phyloP scores from a whole-genome alignment of 441 rosid genomes.

The Brassica balearica region DNA sequence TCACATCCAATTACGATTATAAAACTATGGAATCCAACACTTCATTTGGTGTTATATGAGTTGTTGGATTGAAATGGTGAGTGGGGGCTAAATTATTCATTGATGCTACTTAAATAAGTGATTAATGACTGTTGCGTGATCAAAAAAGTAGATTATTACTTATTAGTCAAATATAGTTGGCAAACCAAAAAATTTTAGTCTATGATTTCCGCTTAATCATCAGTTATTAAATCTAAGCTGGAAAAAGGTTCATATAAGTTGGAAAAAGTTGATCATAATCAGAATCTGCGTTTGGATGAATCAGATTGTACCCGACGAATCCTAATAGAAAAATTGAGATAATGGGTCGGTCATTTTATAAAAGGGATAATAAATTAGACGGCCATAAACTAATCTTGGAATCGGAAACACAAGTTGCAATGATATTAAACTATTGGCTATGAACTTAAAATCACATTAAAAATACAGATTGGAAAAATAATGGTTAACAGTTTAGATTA shows the following conservation, averaged over 20 bases:
- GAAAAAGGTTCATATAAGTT: slow-evolving; percentile 20
- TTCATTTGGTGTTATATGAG: slow-evolving; percentile 39
- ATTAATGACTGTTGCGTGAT: slow-evolving; percentile 29
- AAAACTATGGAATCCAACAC: slow-evolving; percentile 23
- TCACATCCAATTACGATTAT: slow-evolving; percentile 7
- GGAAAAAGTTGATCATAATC: slow-evolving; percentile 32
- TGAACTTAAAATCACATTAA: neutral
- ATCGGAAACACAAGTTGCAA: slow-evolving; percentile 29
- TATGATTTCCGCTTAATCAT: slow-evolving; percentile 2
- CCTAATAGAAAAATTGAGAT: slow-evolving; percentile 3
- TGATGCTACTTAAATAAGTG: slow-evolving; percentile 29
- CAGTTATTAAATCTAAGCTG: slow-evolving; percentile 16
- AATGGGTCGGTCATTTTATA: slow-evolving; percentile 4
- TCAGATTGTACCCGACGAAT: slow-evolving; percentile 31
- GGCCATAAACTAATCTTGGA: neutral
- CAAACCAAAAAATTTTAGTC: slow-evolving; percentile 8
- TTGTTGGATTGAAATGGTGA: slow-evolving; percentile 35
- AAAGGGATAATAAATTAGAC: slow-evolving; percentile 1
- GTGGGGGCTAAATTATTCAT: slow-evolving; percentile 37
- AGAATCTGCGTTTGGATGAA: slow-evolving; percentile 38
- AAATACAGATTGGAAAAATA: slow-evolving; percentile 23
- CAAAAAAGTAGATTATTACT: slow-evolving; percentile 35
- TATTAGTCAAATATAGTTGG: slow-evolving; percentile 41
- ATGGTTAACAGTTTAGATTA: slow-evolving; percentile 27
- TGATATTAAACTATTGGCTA: neutral